These are phyloP conservation scores for Zygoascus meyerae DNA, from an alignment of 1,139 yeast species.

Conservation along the genomic window DNA sequence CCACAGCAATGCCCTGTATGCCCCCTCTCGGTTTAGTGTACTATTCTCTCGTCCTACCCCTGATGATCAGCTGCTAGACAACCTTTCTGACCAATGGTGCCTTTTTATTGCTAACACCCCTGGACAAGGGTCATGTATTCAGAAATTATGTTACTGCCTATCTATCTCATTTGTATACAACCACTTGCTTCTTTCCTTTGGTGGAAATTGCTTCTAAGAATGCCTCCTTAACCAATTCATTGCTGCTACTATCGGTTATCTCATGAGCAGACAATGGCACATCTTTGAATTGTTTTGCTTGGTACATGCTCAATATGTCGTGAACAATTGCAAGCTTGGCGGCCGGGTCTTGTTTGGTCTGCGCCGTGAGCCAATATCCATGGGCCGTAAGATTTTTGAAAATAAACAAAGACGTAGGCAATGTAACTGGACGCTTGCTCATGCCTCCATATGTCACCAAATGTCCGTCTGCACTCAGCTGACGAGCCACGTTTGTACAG, in stretches of 20 bases:
- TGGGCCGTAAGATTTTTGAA: conserved; percentile 80
- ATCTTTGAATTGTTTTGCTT: conserved; percentile 52
- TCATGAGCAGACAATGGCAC: conserved; percentile 48
- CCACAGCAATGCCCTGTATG: too few relatives aligned
- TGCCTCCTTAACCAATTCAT: background rate
- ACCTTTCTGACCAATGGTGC: too few relatives aligned
- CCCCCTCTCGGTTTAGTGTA: too few relatives aligned
- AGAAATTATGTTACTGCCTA: too few relatives aligned
- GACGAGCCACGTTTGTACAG: conserved; percentile 74
- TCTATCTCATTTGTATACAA: background rate
- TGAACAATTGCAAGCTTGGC: conserved; percentile 56
- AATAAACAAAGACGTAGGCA: conserved; percentile 84
- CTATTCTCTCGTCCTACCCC: too few relatives aligned
- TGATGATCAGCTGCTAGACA: too few relatives aligned
- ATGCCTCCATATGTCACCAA: conserved; percentile 95
- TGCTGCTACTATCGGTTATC: background rate
- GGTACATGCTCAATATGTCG: conserved; percentile 61
- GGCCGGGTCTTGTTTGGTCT: conserved; percentile 58
- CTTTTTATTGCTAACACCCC: too few relatives aligned
- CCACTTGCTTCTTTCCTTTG: conserved; percentile 7
- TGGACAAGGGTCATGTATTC: too few relatives aligned
- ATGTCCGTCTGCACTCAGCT: conserved; percentile 59
- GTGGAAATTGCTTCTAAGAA: conserved; percentile 1
- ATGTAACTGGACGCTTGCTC: conserved; percentile 88
- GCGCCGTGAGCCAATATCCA: conserved; percentile 92